A percentile compares a stretch with the other conserved stretches of the same genome.
phyloP scores from a whole-genome alignment of 148 eudicot species.

The Camellia japonica region DNA sequence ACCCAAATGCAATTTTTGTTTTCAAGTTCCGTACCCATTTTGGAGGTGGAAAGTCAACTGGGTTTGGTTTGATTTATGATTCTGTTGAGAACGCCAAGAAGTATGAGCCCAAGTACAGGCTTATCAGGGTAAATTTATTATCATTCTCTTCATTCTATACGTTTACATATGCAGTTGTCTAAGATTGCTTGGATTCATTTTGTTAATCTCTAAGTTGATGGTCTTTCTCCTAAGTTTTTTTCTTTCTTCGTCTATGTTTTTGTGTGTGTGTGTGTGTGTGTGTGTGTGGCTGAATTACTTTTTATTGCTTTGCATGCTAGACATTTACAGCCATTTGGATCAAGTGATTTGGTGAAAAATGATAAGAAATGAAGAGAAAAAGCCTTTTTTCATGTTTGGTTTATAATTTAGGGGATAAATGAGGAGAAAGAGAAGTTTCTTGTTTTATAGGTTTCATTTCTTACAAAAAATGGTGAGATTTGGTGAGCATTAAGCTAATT shows the following conservation, averaged over 20 bases:
- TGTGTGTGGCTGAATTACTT: too few relatives aligned
- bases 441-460: too few relatives aligned
- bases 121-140: constrained; percentile 33
- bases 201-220: not conserved
- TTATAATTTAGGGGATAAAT: too few relatives aligned
- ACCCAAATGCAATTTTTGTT: constrained; percentile 43
- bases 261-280: too few relatives aligned
- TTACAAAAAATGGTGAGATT: too few relatives aligned
- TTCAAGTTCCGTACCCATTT: constrained; percentile 60
- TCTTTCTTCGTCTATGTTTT: too few relatives aligned
- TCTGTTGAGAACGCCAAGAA: constrained; percentile 57
- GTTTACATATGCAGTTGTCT: not conserved
- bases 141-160: not conserved
- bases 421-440: too few relatives aligned
- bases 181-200: not conserved
- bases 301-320: not conserved
- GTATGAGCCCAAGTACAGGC: constrained; percentile 52
- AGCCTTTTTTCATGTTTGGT: too few relatives aligned
- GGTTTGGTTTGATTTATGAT: constrained; percentile 53
- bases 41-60: constrained; percentile 64
- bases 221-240: too few relatives aligned
- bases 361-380: too few relatives aligned
- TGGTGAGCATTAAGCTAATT: too few relatives aligned
- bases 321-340: not conserved
- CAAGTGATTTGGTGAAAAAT: too few relatives aligned